Conservation (phyloP, 208 protist species). For the Trypanosoma brucei region DNA sequence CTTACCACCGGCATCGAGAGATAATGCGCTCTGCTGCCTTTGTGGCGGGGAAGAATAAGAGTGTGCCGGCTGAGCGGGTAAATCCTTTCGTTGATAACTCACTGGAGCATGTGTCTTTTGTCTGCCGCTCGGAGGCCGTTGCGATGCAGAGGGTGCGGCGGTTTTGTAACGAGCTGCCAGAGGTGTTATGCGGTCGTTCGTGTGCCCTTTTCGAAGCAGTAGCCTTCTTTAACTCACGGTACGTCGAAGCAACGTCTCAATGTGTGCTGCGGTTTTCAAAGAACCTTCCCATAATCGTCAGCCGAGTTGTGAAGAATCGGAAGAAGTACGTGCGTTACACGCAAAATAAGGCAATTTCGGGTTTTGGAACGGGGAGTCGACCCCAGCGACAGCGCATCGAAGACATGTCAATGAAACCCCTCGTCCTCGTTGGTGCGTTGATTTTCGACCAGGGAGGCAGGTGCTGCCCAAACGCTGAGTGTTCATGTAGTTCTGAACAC, state of each 20-base stretch:
- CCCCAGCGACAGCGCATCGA: constrained; percentile 68
- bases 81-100: constrained; percentile 42
- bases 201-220: constrained; percentile 79
- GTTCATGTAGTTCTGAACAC: background rate
- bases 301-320: constrained; percentile 66
- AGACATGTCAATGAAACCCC: constrained; percentile 85
- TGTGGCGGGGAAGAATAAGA: background rate
- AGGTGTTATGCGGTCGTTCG: constrained; percentile 55
- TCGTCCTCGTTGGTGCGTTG: constrained; percentile 77
- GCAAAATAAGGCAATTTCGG: constrained; percentile 31
- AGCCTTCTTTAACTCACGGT: constrained; percentile 71
- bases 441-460: constrained; percentile 42
- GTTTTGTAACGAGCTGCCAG: constrained; percentile 68
- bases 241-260: constrained; percentile 61
- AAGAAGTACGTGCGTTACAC: constrained; percentile 39
- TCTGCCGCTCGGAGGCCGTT: constrained; percentile 59
- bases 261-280: constrained; percentile 77
- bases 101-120: constrained; percentile 69
- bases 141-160: constrained; percentile 58
- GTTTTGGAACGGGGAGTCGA: constrained; percentile 53
- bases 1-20: constrained; percentile 36
- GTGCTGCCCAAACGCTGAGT: background rate
- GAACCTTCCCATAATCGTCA: constrained; percentile 76
- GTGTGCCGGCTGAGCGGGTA: background rate
- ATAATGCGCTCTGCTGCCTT: background rate